phyloP scores from a whole-genome alignment of 768 basidiomycete genomes.

The Pulveroboletus frians region DNA sequence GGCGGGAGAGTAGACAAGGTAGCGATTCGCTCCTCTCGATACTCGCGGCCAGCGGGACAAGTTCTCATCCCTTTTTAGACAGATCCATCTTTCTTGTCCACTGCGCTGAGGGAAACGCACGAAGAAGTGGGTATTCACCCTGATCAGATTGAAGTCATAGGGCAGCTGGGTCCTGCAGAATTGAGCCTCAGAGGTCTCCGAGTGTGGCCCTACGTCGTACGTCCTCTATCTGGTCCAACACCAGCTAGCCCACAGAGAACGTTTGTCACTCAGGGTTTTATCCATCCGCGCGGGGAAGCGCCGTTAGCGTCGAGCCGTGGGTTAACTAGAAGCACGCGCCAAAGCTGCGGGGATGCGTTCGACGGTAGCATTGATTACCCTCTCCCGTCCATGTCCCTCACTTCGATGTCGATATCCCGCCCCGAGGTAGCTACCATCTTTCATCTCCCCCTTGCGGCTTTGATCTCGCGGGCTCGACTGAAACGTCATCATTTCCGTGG shows the following conservation, averaged over 20 bases:
- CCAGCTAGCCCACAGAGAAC: not conserved
- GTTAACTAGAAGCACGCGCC: not conserved
- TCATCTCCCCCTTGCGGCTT: constrained; percentile 58
- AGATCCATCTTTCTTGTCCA: constrained; percentile 47
- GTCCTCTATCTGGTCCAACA: constrained; percentile 21
- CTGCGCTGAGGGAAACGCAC: constrained; percentile 66
- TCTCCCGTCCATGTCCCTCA: constrained; percentile 56
- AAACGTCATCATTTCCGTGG: constrained; percentile 52
- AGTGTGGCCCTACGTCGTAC: constrained; percentile 76
- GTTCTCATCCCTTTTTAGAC: constrained; percentile 31
- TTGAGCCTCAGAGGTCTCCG: constrained; percentile 51
- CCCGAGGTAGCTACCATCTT: constrained; percentile 66
- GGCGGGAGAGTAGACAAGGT: constrained; percentile 69
- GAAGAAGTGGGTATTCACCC: constrained; percentile 68
- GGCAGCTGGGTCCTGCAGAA: constrained; percentile 59
- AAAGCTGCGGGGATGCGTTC: not conserved
- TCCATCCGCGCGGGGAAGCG: constrained; percentile 21
- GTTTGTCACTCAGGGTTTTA: constrained; percentile 33
- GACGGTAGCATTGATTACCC: constrained; percentile 34
- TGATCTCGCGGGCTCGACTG: constrained; percentile 45
- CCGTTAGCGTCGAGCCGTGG: not conserved
- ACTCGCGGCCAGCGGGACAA: not conserved
- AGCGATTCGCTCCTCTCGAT: constrained; percentile 6
- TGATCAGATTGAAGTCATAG: constrained; percentile 60
- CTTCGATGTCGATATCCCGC: constrained; percentile 46